Evolutionary conservation across 78 protist genomes (phyloP).

Genomic region (Paratrimastix pyriformis): DNA sequence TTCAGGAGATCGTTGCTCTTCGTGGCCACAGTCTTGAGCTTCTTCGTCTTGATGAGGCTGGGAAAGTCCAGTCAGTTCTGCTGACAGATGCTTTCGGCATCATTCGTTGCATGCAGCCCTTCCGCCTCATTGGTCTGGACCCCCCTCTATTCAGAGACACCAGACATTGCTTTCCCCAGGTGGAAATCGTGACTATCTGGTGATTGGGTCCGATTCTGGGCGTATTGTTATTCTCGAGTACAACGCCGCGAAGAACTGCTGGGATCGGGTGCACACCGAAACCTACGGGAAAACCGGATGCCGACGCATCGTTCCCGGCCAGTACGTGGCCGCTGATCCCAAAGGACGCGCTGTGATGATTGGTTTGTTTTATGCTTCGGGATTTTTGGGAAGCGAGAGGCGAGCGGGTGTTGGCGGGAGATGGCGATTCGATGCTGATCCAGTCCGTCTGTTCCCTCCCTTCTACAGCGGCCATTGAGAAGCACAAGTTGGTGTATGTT

Average conservation of each 20-base stretch:
- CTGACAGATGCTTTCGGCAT: too few relatives aligned
- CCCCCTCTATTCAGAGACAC: too few relatives aligned
- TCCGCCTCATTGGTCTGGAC: too few relatives aligned
- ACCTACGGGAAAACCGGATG: slow-evolving; percentile 89
- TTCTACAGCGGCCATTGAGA: slow-evolving; percentile 76
- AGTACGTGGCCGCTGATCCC: slow-evolving; percentile 90
- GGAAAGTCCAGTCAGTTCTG: too few relatives aligned
- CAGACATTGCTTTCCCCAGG: too few relatives aligned
- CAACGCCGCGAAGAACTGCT: slow-evolving; percentile 31
- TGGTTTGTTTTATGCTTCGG: slow-evolving; percentile 28
- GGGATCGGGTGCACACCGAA: slow-evolving; percentile 74
- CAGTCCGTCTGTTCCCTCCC: not conserved
- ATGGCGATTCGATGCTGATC: too few relatives aligned
- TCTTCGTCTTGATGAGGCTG: too few relatives aligned
- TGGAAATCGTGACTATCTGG: slow-evolving; percentile 85
- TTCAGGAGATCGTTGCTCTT: too few relatives aligned
- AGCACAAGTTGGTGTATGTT: slow-evolving; percentile 88
- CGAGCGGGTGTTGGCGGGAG: not conserved
- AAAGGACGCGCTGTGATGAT: slow-evolving; percentile 93
- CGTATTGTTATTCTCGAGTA: slow-evolving; percentile 72
- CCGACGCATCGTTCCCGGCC: slow-evolving; percentile 89
- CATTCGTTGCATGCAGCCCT: too few relatives aligned
- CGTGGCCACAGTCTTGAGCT: too few relatives aligned
- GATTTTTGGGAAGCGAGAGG: not conserved
- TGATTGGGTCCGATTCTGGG: slow-evolving; percentile 89